phyloP scores from a whole-genome alignment of 768 basidiomycete species.

The Serendipita indica region DNA sequence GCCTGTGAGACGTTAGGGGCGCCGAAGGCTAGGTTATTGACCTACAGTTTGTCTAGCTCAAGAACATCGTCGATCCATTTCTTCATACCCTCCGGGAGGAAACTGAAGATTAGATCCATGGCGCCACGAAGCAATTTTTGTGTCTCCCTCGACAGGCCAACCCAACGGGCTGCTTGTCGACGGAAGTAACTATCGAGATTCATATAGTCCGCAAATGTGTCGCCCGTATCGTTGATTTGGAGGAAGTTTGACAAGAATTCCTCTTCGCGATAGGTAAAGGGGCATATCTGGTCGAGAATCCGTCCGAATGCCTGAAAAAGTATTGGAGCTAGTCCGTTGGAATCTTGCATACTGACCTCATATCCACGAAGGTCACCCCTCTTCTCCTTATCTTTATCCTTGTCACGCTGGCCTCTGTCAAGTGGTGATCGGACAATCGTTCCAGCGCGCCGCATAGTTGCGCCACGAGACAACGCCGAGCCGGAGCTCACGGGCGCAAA shows the following conservation, averaged over 20 bases:
- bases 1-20: conserved; percentile 31
- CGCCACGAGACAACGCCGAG: conserved; percentile 16
- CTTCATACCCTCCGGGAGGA: conserved; percentile 69
- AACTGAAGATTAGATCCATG: conserved; percentile 92
- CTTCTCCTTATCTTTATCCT: conserved; percentile 39
- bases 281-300: conserved; percentile 60
- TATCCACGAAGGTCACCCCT: conserved; percentile 53
- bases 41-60: conserved; percentile 61
- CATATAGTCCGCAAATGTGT: conserved; percentile 94
- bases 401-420: conserved; percentile 39
- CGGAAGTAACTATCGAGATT: conserved; percentile 87
- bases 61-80: conserved; percentile 71
- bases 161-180: conserved; percentile 67
- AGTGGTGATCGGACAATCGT: conserved; percentile 70
- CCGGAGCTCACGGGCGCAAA: conserved; percentile 24
- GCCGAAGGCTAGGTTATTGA: conserved; percentile 12
- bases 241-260: conserved; percentile 85
- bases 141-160: conserved; percentile 51
- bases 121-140: conserved; percentile 71
- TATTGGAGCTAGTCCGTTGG: not conserved
- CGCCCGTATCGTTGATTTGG: conserved; percentile 72
- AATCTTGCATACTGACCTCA: conserved; percentile 36
- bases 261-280: conserved; percentile 66
- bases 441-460: conserved; percentile 59
- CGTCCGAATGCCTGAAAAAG: conserved; percentile 49